A percentile compares a stretch with the other conserved stretches of the same genome.
These are phyloP conservation scores for Triticum aestivum DNA, from an alignment of 176 grass and related monocot species.

Conservation along the genomic window IWGSC_CS_RefSeq_v2.1 NC_057814.1:639071713-639072212, in stretches of 20 bases:
- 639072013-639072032: background rate
- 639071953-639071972: background rate
- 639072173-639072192: background rate
- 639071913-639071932: background rate
- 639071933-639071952: background rate
- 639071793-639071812: background rate
- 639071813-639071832: background rate
- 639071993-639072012: background rate
- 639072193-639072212: background rate
- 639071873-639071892: background rate
- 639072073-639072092: background rate
- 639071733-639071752: too few species aligned
- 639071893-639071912: background rate
- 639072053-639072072: background rate
- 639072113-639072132: background rate
- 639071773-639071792: background rate
- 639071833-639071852: background rate
- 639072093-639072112: background rate
- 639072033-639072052: background rate
- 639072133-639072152: background rate
- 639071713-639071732: too few species aligned
- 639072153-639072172: background rate
- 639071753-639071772: background rate
- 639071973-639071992: background rate
- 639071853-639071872: background rate